Percentiles rank a stretch among this genome's conserved stretches.
Conservation (phyloP, 345 rosid genomes). For the Boechera stricta region DNA sequence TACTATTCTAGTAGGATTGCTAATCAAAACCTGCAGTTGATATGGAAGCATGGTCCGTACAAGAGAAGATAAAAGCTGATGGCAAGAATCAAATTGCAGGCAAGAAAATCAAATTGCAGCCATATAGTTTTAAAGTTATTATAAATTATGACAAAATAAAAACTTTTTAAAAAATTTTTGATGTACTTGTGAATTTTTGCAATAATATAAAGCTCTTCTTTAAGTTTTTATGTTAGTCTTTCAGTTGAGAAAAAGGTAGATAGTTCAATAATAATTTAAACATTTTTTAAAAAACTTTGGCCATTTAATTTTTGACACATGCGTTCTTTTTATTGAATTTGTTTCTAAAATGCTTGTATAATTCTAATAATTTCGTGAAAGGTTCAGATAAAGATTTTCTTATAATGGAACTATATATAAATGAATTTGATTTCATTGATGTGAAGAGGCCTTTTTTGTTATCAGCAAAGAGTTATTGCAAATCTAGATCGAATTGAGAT, state of each 20-base stretch:
- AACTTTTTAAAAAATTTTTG: too few species aligned
- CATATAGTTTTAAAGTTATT: neutral
- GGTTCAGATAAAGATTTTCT: too few species aligned
- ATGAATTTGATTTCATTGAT: too few species aligned
- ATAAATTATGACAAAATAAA: too few species aligned
- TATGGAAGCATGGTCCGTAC: constrained; percentile 27
- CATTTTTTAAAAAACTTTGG: neutral
- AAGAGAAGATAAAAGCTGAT: constrained; percentile 21
- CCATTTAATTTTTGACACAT: neutral
- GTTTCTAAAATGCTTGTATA: too few species aligned
- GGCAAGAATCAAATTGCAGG: too few species aligned
- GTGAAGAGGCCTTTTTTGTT: too few species aligned
- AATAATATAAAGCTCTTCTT: neutral
- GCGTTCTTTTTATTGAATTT: too few species aligned
- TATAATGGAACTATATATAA: too few species aligned
- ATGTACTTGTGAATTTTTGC: neutral
- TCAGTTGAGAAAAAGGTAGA: neutral
- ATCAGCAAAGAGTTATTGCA: too few species aligned
- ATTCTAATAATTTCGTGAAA: too few species aligned
- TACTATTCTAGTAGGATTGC: neutral
- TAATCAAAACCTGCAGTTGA: constrained; percentile 6
- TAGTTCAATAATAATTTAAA: neutral
- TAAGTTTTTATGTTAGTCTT: neutral
- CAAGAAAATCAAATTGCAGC: constrained; percentile 15
- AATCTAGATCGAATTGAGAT: too few species aligned